Percentiles rank a stretch among this genome's conserved stretches.
Conservation (phyloP, 441 rosid genomes). For the Raphanus hybrid region DNA sequence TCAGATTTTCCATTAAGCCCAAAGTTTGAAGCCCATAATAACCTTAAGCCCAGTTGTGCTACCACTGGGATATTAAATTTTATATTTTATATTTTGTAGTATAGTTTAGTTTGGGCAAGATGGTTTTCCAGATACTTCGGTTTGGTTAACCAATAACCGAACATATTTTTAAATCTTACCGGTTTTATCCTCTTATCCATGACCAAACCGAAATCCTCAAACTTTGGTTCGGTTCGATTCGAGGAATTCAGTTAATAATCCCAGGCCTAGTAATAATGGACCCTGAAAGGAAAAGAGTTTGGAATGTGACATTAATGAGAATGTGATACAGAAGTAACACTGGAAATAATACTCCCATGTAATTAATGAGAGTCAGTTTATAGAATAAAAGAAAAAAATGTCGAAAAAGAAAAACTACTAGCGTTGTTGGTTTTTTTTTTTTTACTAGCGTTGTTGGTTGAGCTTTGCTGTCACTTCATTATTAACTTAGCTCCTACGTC, state of each 20-base stretch:
- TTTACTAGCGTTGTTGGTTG: background rate
- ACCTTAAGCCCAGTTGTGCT: background rate
- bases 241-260: too few species aligned
- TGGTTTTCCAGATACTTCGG: too few species aligned
- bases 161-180: too few species aligned
- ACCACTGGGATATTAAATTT: background rate
- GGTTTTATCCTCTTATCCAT: too few species aligned
- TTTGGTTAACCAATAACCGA: too few species aligned
- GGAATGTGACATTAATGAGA: constrained; percentile 36
- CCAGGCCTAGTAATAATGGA: constrained; percentile 17
- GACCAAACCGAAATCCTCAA: too few species aligned
- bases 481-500: background rate
- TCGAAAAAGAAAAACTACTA: background rate
- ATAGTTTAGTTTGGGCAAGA: background rate
- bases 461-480: constrained; percentile 33
- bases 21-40: background rate
- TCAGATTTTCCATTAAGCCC: background rate
- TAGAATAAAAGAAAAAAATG: background rate
- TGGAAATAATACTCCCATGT: background rate
- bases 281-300: constrained; percentile 26
- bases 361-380: constrained; percentile 29
- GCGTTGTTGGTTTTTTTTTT: background rate
- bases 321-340: background rate
- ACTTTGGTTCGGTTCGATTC: too few species aligned
- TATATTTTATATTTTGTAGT: too few species aligned